phyloP scores from a whole-genome alignment of 1,284 basidiomycete genomes.

The Leucoagaricus sp. region DNA sequence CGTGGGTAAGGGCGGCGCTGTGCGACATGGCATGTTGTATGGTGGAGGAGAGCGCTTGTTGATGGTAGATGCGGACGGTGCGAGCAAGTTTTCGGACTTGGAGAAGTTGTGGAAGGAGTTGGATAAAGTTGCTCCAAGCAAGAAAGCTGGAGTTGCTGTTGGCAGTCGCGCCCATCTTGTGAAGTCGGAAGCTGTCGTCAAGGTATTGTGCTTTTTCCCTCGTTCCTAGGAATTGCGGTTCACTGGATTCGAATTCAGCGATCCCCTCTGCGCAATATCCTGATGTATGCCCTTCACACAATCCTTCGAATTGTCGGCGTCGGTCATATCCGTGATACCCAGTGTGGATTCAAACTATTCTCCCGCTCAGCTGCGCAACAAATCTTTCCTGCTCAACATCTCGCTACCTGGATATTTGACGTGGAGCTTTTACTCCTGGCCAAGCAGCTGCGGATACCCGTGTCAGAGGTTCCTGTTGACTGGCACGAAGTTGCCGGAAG shows the following conservation, averaged over 20 bases:
- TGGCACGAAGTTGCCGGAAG: conserved; percentile 94
- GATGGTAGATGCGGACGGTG: conserved; percentile 94
- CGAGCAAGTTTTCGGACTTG: conserved; percentile 84
- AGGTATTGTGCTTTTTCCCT: conserved; percentile 49
- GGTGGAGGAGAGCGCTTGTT: conserved; percentile 77
- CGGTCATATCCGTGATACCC: conserved; percentile 88
- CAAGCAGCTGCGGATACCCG: conserved; percentile 71
- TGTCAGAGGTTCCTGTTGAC: conserved; percentile 83
- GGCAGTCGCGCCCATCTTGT: conserved; percentile 93
- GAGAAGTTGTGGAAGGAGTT: conserved; percentile 74
- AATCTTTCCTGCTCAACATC: conserved; percentile 84
- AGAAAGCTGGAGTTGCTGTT: conserved; percentile 69
- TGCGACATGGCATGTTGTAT: conserved; percentile 87
- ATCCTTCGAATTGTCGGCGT: conserved; percentile 85
- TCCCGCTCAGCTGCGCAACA: conserved; percentile 76
- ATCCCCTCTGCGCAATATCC: conserved; percentile 82
- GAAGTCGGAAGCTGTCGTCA: conserved; percentile 90
- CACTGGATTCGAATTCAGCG: conserved; percentile 52
- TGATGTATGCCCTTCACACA: conserved; percentile 91
- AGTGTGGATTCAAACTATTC: conserved; percentile 96
- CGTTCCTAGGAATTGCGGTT: neutral
- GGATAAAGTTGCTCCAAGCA: conserved; percentile 55
- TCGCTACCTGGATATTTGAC: conserved; percentile 93
- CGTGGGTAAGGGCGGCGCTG: conserved; percentile 90
- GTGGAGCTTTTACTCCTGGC: conserved; percentile 93